Evolutionary conservation across 768 basidiomycete genomes (phyloP).

Genomic region (Grammothele lineata): DNA sequence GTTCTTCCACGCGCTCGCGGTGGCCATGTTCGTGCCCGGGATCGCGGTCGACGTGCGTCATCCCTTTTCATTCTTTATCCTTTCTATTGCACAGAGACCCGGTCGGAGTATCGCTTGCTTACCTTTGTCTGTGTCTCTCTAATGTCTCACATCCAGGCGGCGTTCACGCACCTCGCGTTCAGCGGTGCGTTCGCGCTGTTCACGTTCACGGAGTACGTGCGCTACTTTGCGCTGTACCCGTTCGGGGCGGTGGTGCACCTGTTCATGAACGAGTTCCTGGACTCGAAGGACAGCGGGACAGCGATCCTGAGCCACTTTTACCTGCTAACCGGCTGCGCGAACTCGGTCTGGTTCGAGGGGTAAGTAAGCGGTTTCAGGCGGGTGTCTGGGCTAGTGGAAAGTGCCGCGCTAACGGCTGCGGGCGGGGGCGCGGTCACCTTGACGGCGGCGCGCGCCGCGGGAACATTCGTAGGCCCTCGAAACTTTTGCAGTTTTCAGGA

Average conservation of each 20-base stretch:
- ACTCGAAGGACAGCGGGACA: slow-evolving; percentile 91
- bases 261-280: slow-evolving; percentile 97
- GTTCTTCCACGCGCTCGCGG: slow-evolving; percentile 94
- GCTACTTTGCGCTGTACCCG: slow-evolving; percentile 97
- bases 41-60: slow-evolving; percentile 77
- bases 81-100: background rate
- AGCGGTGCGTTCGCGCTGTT: slow-evolving; percentile 93
- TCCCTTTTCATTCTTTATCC: background rate
- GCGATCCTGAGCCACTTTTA: slow-evolving; percentile 98
- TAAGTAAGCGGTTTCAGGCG: no score
- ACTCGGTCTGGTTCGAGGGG: slow-evolving; percentile 94
- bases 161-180: slow-evolving; percentile 93
- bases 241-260: slow-evolving; percentile 90
- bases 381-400: no score
- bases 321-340: slow-evolving; percentile 91
- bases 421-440: no score
- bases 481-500: slow-evolving; percentile 72
- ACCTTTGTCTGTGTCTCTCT: no score
- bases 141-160: slow-evolving; percentile 85
- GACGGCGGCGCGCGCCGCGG: no score
- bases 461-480: slow-evolving; percentile 41
- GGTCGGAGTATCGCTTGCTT: no score
- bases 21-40: slow-evolving; percentile 95
- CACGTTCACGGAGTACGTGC: slow-evolving; percentile 94
- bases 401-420: no score